Percentiles rank a stretch among this genome's conserved stretches.
These are phyloP conservation scores for Dendrocalamus latiflorus DNA, from an alignment of 202 grass and related monocot species.

Conservation along the genomic window DNA sequence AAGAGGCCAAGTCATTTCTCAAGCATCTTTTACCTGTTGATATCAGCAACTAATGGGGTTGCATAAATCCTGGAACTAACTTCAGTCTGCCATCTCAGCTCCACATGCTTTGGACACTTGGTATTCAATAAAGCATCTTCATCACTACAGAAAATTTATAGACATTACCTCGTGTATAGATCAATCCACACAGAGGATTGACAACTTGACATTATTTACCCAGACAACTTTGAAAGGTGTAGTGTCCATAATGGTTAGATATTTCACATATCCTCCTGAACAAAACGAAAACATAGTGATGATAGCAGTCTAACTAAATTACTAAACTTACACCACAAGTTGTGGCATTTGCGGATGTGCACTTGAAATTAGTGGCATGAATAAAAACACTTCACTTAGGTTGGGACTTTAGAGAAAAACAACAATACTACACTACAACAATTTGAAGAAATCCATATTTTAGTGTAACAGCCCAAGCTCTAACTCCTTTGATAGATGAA, in stretches of 20 bases:
- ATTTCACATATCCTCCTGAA: neutral
- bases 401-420: neutral
- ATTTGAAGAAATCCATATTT: neutral
- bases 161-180: constrained; percentile 1
- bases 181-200: neutral
- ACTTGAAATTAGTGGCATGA: neutral
- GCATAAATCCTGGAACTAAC: constrained; percentile 98
- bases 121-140: constrained; percentile 80
- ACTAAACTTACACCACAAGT: constrained; percentile 9
- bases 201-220: neutral
- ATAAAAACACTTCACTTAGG: neutral
- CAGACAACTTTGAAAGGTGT: neutral
- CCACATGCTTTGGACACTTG: constrained; percentile 80
- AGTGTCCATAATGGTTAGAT: neutral
- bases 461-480: constrained; percentile 1
- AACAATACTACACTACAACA: neutral
- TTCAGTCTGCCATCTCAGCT: constrained; percentile 95
- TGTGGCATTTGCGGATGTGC: neutral
- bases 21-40: too few species aligned
- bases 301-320: neutral
- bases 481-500: neutral
- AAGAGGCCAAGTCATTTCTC: neutral
- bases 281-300: neutral
- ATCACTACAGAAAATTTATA: constrained; percentile 49
- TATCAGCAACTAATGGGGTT: constrained; percentile 82